Base-by-base conservation (phyloP, 176 grass and related monocot genomes). In the Oryza punctata region DNA sequence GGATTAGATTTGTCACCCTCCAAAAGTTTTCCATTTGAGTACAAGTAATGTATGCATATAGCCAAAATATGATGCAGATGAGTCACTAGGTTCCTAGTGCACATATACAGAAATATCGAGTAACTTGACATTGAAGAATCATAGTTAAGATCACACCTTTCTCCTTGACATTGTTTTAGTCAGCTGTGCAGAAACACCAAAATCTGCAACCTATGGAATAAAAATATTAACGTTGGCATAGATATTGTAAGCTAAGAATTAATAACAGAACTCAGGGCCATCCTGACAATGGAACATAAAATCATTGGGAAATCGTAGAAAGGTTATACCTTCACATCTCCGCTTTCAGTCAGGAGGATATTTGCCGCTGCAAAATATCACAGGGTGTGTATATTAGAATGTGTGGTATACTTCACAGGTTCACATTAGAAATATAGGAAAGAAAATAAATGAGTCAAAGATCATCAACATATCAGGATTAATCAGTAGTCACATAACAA, bases 151-250 rank as follows among this genome's bases (percentile, higher is more conserved):
- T 13, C 41, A 29, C 90, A 99, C 97, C 97, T 99, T 99, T 85
- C 97, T 99, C 81, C 97, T 90, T 84, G 97, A 99, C 91, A 99
- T 99, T 87, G 97, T 99, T 89, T 96, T 99, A 63, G 97, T 99
- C 78, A 99, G 87, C 86, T 99, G 93, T 81, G 91, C 97, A 63
- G 97, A 99, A 87, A 99, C 97, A 84, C 97, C 97, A 6, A 99
- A 99, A 71, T 99, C 97, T 37, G 97, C 97, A 86, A 96, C 97
- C 97, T 99, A 87, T 73, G 81, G 69, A 80, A 70, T 9, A 69
- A 7, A 82, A 18, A 67, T 38, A 79, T 0, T 57, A 83, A 82
- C 5, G 32, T 79, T 23, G 57, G 30, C 81, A 66, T 38, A 66
- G 25, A 18, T 68, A 90, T 73, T 69, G 37, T 54, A 63, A 30